A percentile compares a stretch with the other conserved stretches of the same genome.
phyloP scores from a whole-genome alignment of 108 stramenopile genomes.

The Skeletonema potamos region DNA sequence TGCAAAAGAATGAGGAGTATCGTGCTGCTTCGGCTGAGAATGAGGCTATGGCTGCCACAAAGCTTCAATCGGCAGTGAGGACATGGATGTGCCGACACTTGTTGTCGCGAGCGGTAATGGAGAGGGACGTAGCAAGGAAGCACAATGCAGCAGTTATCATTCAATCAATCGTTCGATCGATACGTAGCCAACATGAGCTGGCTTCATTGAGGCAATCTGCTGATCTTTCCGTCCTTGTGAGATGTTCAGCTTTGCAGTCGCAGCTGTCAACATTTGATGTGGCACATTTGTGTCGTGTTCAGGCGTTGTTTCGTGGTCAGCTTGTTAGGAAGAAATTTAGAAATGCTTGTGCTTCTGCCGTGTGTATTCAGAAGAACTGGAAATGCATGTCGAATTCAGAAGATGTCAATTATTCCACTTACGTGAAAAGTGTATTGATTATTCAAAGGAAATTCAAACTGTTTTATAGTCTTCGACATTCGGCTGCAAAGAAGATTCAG shows the following conservation, averaged over 20 bases:
- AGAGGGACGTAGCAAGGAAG: no score
- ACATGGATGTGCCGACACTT: not conserved
- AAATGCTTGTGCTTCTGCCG: slow-evolving; percentile 23
- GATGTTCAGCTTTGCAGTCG: no score
- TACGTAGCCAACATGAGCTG: not conserved
- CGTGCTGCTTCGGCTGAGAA: not conserved
- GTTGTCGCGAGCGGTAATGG: no score
- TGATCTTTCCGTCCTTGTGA: not conserved
- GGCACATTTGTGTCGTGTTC: slow-evolving; percentile 49
- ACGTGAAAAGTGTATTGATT: not conserved
- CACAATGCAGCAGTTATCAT: no score
- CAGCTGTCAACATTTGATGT: slow-evolving; percentile 22
- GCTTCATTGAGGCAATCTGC: not conserved
- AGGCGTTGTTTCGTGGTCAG: slow-evolving; percentile 53
- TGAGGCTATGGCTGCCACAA: slow-evolving; percentile 1
- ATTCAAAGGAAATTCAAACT: slow-evolving; percentile 59
- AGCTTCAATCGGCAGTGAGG: slow-evolving; percentile 6
- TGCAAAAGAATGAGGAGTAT: not conserved
- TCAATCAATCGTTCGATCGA: no score
- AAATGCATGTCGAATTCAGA: slow-evolving; percentile 38
- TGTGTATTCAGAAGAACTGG: slow-evolving; percentile 55
- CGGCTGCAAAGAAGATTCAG: slow-evolving; percentile 35
- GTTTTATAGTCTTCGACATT: slow-evolving; percentile 65
- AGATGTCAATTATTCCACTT: not conserved
- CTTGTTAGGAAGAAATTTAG: slow-evolving; percentile 23